Percentiles rank a stretch among this genome's conserved stretches.
phyloP scores from a whole-genome alignment of 2,329 filamentous ascomycete genomes.

The Annulohypoxylon truncatum region DNA sequence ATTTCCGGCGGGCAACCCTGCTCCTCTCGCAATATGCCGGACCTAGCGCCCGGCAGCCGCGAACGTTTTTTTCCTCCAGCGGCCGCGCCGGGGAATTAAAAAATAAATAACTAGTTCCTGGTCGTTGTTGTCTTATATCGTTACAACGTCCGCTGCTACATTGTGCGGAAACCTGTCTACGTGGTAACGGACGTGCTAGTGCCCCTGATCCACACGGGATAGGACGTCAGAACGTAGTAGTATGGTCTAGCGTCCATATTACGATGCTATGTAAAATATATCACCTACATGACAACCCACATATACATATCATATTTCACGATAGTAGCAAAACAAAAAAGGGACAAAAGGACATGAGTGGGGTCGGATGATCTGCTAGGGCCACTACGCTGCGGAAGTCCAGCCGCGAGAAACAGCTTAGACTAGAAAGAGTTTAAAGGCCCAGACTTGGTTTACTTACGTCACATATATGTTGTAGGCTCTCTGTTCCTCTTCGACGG shows the following conservation, averaged over 20 bases:
- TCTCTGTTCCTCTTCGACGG: slow-evolving; percentile 78
- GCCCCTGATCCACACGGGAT: not conserved
- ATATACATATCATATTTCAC: not conserved
- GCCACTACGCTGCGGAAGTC: not conserved
- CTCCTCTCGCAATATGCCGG: slow-evolving; percentile 10
- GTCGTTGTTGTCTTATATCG: slow-evolving; percentile 13
- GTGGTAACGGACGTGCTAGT: not conserved
- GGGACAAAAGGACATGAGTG: not conserved
- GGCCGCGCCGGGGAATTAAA: slow-evolving; percentile 1
- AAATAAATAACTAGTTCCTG: not conserved
- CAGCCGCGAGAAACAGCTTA: not conserved
- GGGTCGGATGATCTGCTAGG: not conserved
- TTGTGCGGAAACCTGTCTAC: not conserved
- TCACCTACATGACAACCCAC: not conserved
- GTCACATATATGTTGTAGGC: no score
- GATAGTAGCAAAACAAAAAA: not conserved
- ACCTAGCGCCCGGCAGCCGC: slow-evolving; percentile 12
- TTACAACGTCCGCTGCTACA: slow-evolving; percentile 11
- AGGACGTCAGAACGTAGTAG: not conserved
- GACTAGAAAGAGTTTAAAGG: not conserved
- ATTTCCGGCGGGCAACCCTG: not conserved
- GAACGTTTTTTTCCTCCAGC: not conserved
- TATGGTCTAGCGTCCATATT: not conserved
- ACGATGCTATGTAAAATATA: not conserved
- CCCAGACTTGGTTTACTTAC: not conserved